Base-by-base conservation (phyloP, 1,284 basidiomycete genomes). In the Xerocomus amazonicus region DNA sequence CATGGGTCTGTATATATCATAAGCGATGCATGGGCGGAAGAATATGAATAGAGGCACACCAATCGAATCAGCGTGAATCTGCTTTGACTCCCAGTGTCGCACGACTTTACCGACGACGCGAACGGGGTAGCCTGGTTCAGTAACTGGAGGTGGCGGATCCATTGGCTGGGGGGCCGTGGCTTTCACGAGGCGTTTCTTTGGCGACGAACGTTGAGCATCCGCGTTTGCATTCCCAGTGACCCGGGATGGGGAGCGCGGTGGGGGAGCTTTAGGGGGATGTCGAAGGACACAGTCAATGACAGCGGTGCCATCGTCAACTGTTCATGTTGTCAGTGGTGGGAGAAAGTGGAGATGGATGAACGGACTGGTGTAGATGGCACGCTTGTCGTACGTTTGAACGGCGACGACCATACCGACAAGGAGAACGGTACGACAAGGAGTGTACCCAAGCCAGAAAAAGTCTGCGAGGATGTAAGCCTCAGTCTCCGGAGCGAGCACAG, bases 301-400 rank as follows among this genome's bases (percentile, higher is more conserved):
- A 19, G 70, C 78, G 0, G 84, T 84, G 6, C 85, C 84, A 59
- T 90, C 87, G 59, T 90, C 87, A 49, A 90, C 84, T 84, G 46
- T 35, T 35, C 40, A n/a, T 23, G 33, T 13, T 0, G 37, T 55
- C 39, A 53, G 51, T 41, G 40, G 23, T 10, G 35, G 16, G 29
- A 47, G 44, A 14, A 31, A 27, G 34, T 17, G 50, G 41, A 36
- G 12, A 33, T 40, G 35, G 48, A n/a, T 1, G 9, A 27, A 17
- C 73, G 55, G 47, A 84, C 85, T 58, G 1, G 75, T 72, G 59
- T 88, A 88, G 0, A 81, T 58, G 10, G 79, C 71, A 31, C 77
- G 75, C 56, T 73, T 76, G 52, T 89, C 86, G 50, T 79, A 81
- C 0, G 72, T 65, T 48, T 77, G 74, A 5, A 85, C 66, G 3